A percentile compares a stretch with the other conserved stretches of the same genome.
Conservation (phyloP, 2,329 filamentous ascomycete species). For the Fulvia fulva region DNA sequence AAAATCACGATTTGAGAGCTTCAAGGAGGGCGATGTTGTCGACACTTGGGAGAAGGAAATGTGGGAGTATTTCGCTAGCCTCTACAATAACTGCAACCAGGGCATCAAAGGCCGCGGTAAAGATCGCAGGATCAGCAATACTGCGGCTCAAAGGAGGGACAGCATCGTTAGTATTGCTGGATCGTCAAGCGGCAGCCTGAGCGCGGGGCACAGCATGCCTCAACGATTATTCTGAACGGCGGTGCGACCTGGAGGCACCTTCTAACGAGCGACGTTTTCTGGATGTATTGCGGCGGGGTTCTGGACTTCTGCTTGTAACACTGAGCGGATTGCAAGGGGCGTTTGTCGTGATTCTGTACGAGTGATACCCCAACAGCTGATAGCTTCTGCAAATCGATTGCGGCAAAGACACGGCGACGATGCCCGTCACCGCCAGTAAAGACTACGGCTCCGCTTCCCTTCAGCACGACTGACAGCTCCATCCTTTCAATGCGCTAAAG, state of each 20-base stretch:
- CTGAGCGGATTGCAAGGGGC: background rate
- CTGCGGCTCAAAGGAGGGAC: constrained; percentile 16
- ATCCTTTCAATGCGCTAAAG: background rate
- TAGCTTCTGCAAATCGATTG: background rate
- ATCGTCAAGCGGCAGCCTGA: constrained; percentile 7
- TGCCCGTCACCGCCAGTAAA: background rate
- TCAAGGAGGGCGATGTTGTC: constrained; percentile 60
- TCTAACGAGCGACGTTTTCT: background rate
- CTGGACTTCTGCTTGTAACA: background rate
- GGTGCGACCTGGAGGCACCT: background rate
- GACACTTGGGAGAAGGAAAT: constrained; percentile 67
- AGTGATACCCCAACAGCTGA: background rate
- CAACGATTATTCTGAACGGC: background rate
- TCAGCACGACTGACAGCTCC: background rate
- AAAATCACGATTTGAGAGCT: constrained; percentile 64
- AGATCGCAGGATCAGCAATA: constrained; percentile 61
- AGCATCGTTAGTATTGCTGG: constrained; percentile 18
- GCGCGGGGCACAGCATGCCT: background rate
- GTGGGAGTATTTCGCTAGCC: constrained; percentile 74
- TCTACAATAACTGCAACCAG: constrained; percentile 99
- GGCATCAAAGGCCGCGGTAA: constrained; percentile 95
- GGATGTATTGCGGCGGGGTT: background rate
- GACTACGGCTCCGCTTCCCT: background rate
- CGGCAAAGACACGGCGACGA: background rate
- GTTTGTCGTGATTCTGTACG: background rate